phyloP scores from a whole-genome alignment of 257 asterid species.

The Ilex asprella region DNA sequence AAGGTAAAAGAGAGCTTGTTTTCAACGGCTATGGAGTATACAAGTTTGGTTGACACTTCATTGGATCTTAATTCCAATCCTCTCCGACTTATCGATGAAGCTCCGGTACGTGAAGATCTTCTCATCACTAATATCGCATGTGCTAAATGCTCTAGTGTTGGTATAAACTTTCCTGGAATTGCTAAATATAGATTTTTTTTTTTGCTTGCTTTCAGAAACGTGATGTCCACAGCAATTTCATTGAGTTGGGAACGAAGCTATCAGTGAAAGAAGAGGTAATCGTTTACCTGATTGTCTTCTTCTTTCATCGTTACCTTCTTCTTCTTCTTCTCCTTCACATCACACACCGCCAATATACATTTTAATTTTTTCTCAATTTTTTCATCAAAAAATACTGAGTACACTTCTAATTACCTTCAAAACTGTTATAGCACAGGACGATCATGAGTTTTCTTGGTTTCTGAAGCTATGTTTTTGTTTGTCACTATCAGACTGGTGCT shows the following conservation, averaged over 20 bases:
- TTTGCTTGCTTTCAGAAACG: slow-evolving; percentile 46
- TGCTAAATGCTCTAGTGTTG: no score
- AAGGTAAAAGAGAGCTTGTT: no score
- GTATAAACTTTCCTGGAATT: no score
- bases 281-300: no score
- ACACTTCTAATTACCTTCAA: no score
- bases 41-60: slow-evolving; percentile 58
- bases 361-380: no score
- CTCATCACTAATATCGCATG: no score
- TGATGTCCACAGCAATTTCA: slow-evolving; percentile 43
- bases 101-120: slow-evolving; percentile 17
- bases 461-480: neutral
- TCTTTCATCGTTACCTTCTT: no score
- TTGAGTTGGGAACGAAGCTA: slow-evolving; percentile 35
- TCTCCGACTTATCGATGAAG: slow-evolving; percentile 29
- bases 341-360: no score
- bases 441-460: neutral
- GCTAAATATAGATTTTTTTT: neutral
- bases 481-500: slow-evolving; percentile 32
- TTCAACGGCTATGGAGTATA: slow-evolving; percentile 47
- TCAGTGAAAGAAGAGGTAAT: slow-evolving; percentile 50
- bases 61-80: slow-evolving; percentile 62
- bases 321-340: no score
- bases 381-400: no score
- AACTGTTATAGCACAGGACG: no score